Evolutionary conservation across 2,329 filamentous ascomycete genomes (phyloP).

Genomic region (Fusarium illudens): DNA sequence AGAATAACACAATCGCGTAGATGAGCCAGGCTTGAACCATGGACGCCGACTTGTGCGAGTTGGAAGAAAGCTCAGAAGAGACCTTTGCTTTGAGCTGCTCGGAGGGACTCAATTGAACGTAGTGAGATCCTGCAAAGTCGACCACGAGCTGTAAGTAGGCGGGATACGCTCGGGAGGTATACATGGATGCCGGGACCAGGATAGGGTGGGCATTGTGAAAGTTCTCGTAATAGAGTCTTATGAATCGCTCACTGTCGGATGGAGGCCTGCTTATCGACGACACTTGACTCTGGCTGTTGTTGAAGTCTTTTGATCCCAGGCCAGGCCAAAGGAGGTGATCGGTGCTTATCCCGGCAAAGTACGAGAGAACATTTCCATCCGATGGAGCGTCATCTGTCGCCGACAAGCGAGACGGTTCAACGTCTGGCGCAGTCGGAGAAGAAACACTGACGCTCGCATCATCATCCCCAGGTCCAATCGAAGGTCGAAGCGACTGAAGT

Average conservation of each 20-base stretch:
- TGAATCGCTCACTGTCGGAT: slow-evolving; percentile 27
- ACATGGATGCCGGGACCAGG: slow-evolving; percentile 23
- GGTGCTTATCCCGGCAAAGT: not conserved
- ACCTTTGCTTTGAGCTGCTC: slow-evolving; percentile 14
- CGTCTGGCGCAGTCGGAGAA: not conserved
- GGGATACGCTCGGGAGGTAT: slow-evolving; percentile 21
- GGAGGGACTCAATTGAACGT: slow-evolving; percentile 9
- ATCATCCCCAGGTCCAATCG: not conserved
- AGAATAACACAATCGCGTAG: slow-evolving; percentile 17
- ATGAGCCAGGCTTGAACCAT: slow-evolving; percentile 29
- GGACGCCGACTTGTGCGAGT: slow-evolving; percentile 2
- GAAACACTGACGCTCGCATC: not conserved
- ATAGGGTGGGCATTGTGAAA: slow-evolving; percentile 36
- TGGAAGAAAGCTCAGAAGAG: slow-evolving; percentile 13
- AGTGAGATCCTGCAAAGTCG: slow-evolving; percentile 34
- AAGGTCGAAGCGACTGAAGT: not conserved
- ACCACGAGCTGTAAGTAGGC: slow-evolving; percentile 26
- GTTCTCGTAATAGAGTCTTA: slow-evolving; percentile 35
- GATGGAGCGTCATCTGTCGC: not conserved
- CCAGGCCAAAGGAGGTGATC: slow-evolving; percentile 8
- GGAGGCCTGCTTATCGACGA: not conserved
- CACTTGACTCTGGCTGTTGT: not conserved
- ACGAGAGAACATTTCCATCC: not conserved
- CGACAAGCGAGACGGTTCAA: not conserved
- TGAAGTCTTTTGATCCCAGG: not conserved